Evolutionary conservation across 108 stramenopile species (phyloP).

Genomic region (Pelagomonas calceolata): DNA sequence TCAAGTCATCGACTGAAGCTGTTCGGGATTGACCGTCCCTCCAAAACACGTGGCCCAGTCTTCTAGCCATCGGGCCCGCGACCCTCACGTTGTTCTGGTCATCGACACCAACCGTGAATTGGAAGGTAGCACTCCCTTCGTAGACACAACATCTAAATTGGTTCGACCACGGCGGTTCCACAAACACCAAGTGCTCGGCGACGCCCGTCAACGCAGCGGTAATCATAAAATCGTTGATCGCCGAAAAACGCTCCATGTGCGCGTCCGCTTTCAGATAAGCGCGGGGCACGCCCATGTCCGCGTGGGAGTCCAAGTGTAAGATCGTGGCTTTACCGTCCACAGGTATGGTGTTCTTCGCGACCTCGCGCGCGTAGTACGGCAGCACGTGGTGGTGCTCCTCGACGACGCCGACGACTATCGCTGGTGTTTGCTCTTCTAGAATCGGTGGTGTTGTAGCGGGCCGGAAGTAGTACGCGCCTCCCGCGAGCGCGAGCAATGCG

Average conservation of each 20-base stretch:
- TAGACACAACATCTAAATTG: not conserved
- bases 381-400: not conserved
- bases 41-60: not conserved
- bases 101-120: not conserved
- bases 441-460: too few relatives aligned
- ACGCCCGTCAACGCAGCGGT: not conserved
- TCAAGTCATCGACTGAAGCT: not conserved
- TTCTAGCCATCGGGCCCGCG: not conserved
- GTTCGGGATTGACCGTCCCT: not conserved
- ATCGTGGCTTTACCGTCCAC: not conserved
- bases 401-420: not conserved
- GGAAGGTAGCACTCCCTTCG: not conserved
- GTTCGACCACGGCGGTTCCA: not conserved
- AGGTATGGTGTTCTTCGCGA: too few relatives aligned
- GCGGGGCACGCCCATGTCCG: not conserved
- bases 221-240: not conserved
- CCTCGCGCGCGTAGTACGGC: not conserved
- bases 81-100: not conserved
- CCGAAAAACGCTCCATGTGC: not conserved
- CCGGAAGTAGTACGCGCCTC: too few relatives aligned
- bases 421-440: too few relatives aligned
- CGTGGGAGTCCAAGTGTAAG: not conserved
- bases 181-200: not conserved
- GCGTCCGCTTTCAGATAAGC: too few relatives aligned
- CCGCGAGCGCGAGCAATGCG: too few relatives aligned